Conservation (phyloP, 2,329 filamentous ascomycete genomes). For the Nemania sp. region DNA sequence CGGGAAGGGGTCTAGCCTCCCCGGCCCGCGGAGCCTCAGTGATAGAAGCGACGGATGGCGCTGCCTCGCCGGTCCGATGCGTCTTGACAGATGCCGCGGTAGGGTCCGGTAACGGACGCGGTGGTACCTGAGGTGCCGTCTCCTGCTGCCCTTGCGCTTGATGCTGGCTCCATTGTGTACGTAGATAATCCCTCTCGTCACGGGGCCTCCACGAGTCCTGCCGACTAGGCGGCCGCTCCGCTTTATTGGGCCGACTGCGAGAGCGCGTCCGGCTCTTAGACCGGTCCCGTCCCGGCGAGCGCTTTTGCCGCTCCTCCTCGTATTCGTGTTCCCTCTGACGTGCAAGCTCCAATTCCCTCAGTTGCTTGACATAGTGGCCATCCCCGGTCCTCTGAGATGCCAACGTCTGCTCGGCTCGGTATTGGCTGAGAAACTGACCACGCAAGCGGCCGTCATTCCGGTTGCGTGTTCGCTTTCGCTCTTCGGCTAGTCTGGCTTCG, state of each 20-base stretch:
- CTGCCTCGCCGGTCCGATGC: conserved; percentile 46
- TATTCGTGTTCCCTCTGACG: conserved; percentile 73
- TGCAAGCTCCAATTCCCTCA: conserved; percentile 76
- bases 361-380: conserved; percentile 75
- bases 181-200: conserved; percentile 73
- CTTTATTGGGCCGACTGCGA: conserved; percentile 55
- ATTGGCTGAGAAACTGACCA: conserved; percentile 88
- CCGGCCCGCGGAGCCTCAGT: conserved; percentile 56
- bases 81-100: conserved; percentile 48
- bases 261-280: conserved; percentile 56
- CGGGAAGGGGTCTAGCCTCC: conserved; percentile 65
- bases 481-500: conserved; percentile 74
- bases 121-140: conserved; percentile 45
- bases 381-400: conserved; percentile 54
- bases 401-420: conserved; percentile 76
- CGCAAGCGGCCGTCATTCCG: conserved; percentile 76
- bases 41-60: conserved; percentile 40
- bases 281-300: conserved; percentile 52
- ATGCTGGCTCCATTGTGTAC: conserved; percentile 63
- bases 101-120: conserved; percentile 59
- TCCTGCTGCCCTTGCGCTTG: conserved; percentile 51
- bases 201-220: conserved; percentile 71
- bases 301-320: conserved; percentile 67
- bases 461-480: conserved; percentile 71
- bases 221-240: conserved; percentile 61